Base-by-base conservation (phyloP, 495 filamentous ascomycete species). In the Xylaria grammica region DNA sequence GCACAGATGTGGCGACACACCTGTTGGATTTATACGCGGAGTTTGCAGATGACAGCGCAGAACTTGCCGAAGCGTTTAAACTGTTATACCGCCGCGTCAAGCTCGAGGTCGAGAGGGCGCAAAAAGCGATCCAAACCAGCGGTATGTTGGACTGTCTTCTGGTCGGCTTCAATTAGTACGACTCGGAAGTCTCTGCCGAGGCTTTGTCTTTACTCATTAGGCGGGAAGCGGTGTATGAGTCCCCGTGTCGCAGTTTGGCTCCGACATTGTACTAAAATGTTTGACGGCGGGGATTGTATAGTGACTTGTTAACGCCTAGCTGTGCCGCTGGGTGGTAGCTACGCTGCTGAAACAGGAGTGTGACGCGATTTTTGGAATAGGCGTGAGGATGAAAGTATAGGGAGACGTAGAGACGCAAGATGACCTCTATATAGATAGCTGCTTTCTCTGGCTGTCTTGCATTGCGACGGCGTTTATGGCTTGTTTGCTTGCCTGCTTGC, bases 21-120 rank as follows among this genome's bases (percentile, higher is more conserved):
- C 77, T 97, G 29, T 75, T 97, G 22, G 93, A 98, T 69, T 82
- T 97, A 53, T 99, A 98, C 78, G 86, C 90, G 11, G 86, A 91
- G 58, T 90, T 93, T 65, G 80, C 95, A 56, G 91, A 85, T 26
- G 88, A 89, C 51, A 92, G 88, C 22, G 78, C 83, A 0, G 87
- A 91, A 72, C 85, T 97, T 48, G 91, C 92, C 54, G 77, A 77
- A 42, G 78, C 85, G 65, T 81, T 97, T 63, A 81, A 82, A 63
- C 72, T 75, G 29, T 78, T 98, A 64, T 87, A 89, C 66, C 75
- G 79, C 36, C 81, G 86, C 29, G 93, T 97, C 19, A 85, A 86
- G 26, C 76, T 83, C 26, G 91, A 95, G 75, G 91, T 94, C 20
- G 91, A 96, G 74, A 86, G 87, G 69, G 87, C 90, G 15, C 91